Evolutionary conservation across 495 filamentous ascomycete genomes (phyloP).

Genomic region (Penicillium coprophilum): DNA sequence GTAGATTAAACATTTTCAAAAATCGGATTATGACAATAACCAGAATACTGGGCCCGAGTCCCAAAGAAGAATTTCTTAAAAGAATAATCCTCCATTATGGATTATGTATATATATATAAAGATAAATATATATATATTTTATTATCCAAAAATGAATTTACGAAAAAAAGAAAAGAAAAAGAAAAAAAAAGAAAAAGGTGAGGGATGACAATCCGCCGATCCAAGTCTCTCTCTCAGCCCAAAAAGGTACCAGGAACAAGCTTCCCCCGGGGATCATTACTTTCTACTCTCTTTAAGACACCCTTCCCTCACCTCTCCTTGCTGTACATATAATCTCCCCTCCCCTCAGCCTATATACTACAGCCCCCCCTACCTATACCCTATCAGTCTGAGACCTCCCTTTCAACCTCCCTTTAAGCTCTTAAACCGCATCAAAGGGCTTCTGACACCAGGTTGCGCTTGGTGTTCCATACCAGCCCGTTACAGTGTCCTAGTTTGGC

Average conservation of each 20-base stretch:
- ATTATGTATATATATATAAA: too few relatives aligned
- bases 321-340: slow-evolving; percentile 29
- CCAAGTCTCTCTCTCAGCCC: slow-evolving; percentile 11
- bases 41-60: background rate
- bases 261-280: slow-evolving; percentile 17
- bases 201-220: slow-evolving; percentile 36
- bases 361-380: slow-evolving; percentile 11
- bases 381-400: slow-evolving; percentile 38
- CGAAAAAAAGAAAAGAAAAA: slow-evolving; percentile 20
- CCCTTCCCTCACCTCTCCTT: slow-evolving; percentile 19
- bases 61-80: slow-evolving; percentile 1
- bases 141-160: slow-evolving; percentile 6
- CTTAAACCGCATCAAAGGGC: slow-evolving; percentile 13
- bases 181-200: slow-evolving; percentile 23
- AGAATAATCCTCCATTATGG: too few relatives aligned
- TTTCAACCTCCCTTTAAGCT: slow-evolving; percentile 10
- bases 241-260: slow-evolving; percentile 24
- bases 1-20: background rate
- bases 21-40: background rate
- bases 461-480: slow-evolving; percentile 11
- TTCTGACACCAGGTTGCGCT: slow-evolving; percentile 10
- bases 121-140: too few relatives aligned
- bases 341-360: slow-evolving; percentile 5
- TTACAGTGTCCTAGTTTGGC: slow-evolving; percentile 6
- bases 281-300: slow-evolving; percentile 24